A percentile compares a stretch with the other conserved stretches of the same genome.
Conservation (phyloP, 2,329 filamentous ascomycete species). For the Sphaerulina populicola region DNA sequence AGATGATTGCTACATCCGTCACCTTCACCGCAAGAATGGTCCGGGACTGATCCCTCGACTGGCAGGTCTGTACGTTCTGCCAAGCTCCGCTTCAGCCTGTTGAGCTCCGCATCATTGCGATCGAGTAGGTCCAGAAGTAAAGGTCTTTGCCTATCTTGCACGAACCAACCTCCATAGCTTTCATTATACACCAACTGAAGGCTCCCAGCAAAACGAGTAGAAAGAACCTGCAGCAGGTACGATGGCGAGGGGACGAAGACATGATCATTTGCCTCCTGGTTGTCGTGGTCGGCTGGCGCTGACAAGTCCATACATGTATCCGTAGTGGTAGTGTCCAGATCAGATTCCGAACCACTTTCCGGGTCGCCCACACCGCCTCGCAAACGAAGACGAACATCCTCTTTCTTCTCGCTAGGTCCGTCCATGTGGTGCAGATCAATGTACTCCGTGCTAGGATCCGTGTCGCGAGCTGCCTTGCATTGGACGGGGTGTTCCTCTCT, state of each 20-base stretch:
- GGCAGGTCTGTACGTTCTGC: neutral
- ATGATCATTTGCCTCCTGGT: neutral
- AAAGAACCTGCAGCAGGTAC: neutral
- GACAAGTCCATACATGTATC: too few species aligned
- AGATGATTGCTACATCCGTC: too few species aligned
- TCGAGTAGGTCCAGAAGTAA: neutral
- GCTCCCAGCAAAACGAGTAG: neutral
- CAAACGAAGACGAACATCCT: too few species aligned
- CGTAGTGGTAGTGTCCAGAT: neutral
- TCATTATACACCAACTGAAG: neutral
- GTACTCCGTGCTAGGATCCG: too few species aligned
- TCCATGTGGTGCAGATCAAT: too few species aligned
- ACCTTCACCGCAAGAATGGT: neutral
- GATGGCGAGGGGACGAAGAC: neutral
- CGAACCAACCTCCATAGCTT: neutral
- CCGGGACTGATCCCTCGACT: neutral
- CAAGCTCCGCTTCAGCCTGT: neutral
- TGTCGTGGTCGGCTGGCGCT: neutral
- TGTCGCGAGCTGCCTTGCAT: too few species aligned
- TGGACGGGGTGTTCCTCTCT: too few species aligned
- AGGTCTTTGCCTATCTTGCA: neutral
- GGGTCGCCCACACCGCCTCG: too few species aligned
- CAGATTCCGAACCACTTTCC: too few species aligned
- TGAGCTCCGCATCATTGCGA: neutral
- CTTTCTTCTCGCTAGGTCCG: too few species aligned